phyloP scores from a whole-genome alignment of 169 alveolate genomes.

The Plasmodium reichenowi region DNA sequence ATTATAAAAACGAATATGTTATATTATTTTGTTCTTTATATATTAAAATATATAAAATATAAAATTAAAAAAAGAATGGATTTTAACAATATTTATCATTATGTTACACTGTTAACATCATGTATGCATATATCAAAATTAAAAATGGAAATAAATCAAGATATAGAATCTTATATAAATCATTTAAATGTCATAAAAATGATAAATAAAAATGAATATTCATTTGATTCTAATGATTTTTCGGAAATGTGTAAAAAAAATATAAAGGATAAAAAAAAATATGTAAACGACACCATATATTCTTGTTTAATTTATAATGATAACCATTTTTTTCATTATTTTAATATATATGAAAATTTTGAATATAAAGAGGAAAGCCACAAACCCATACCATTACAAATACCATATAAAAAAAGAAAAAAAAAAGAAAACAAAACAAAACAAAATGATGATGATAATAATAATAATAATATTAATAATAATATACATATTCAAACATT shows the following conservation, averaged over 20 bases:
- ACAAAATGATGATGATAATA: too few relatives aligned
- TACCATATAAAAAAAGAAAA: not conserved
- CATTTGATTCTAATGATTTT: constrained; percentile 14
- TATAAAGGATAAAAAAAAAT: not conserved
- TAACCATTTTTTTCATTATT: constrained; percentile 40
- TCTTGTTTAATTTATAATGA: not conserved
- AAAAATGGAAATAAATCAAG: constrained; percentile 12
- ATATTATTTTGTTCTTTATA: constrained; percentile 14
- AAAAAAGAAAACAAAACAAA: not conserved
- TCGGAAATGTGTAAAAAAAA: constrained; percentile 3
- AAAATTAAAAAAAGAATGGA: constrained; percentile 24
- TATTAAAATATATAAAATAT: constrained; percentile 53
- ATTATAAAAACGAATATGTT: constrained; percentile 42
- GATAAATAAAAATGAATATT: constrained; percentile 58
- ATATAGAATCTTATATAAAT: constrained; percentile 13
- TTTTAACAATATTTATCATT: not conserved
- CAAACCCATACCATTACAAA: not conserved
- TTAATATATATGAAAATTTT: constrained; percentile 34
- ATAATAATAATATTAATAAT: not conserved
- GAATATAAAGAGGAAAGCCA: constrained; percentile 11
- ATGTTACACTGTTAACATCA: constrained; percentile 23
- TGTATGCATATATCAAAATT: constrained; percentile 27
- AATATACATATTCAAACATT: not conserved
- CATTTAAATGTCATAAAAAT: constrained; percentile 21
- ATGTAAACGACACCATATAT: too few relatives aligned